Base-by-base conservation (phyloP, 208 protist genomes). In the Leishmania amazonensis region DNA sequence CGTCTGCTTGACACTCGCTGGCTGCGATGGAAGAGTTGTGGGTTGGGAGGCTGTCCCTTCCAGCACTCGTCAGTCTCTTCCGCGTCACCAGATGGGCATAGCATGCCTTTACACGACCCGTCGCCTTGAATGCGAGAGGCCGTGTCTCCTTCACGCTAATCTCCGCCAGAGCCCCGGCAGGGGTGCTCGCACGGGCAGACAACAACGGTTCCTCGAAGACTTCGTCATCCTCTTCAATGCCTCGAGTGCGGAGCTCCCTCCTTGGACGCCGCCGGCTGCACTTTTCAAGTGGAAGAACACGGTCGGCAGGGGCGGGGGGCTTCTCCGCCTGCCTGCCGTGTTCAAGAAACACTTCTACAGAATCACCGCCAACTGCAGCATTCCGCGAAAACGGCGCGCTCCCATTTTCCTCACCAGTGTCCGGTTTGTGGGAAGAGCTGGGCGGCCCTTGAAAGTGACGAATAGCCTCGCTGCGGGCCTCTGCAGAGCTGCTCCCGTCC, bases 401-500 rank as follows among this genome's bases (percentile, higher is more conserved):
- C 11, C 17, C 3, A 7, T 8, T 24, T 15, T 47, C 5, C 19
- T 28, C 40, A 8, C 13, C 38, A n/a, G 28, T 47, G 40, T 9
- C 17, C 11, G 65, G 21, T 0, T 60, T 31, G 5, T 28, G 24
- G 13, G 19, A n/a, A 42, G 15, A n/a, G 21, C 2, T 58, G 1
- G 28, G 6, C 7, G 28, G 13, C 1, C 45, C 85, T 70, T 97
- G 96, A 72, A 99, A 98, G 31, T 76, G 80, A 21, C 95, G 93
- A 19, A 99, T 93, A 5, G 83, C 77, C 40, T 88, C 51, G 40
- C 85, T 17, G 24, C 97, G 80, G 13, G 90, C 83, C 40, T 97
- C 88, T n/a, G 76, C 24, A 9, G 62, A 70, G 53, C 87, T 94
- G 17, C 76, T 85, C 40, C 97, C 98, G 81, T 99, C 98, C 21